phyloP scores from a whole-genome alignment of 345 rosid species.

The Cardamine resedifolia region DNA sequence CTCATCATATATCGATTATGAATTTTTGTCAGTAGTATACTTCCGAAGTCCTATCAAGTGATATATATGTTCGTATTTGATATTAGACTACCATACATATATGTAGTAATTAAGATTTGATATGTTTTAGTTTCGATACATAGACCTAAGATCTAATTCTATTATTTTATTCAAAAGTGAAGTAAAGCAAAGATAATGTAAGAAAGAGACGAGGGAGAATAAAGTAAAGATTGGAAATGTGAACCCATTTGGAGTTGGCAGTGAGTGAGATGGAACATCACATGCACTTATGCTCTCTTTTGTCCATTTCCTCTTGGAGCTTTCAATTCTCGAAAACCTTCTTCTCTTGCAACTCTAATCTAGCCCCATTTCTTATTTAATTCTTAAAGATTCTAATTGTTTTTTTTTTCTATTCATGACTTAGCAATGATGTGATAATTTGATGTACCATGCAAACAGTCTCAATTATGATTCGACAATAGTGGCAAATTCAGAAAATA shows the following conservation, averaged over 20 bases:
- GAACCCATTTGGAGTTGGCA: constrained; percentile 41
- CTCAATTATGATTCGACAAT: constrained; percentile 7
- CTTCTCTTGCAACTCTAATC: constrained; percentile 16
- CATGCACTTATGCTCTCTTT: constrained; percentile 53
- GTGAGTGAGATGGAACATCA: constrained; percentile 46
- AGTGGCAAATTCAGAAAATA: constrained; percentile 9
- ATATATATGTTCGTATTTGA: not conserved
- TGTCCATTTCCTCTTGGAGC: constrained; percentile 73
- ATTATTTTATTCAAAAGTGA: constrained; percentile 17
- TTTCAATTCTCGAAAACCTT: constrained; percentile 45
- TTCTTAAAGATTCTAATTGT: constrained; percentile 10
- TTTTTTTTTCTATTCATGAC: constrained; percentile 31
- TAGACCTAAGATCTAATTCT: constrained; percentile 18
- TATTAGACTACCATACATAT: too few relatives aligned
- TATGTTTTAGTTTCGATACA: constrained; percentile 26
- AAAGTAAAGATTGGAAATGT: constrained; percentile 44
- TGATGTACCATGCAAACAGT: constrained; percentile 17
- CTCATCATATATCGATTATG: not conserved
- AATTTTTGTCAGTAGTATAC: not conserved
- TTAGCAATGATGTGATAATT: constrained; percentile 25
- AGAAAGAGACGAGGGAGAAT: constrained; percentile 40
- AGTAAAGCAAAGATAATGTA: constrained; percentile 33
- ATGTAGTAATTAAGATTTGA: too few relatives aligned
- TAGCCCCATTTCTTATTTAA: constrained; percentile 7
- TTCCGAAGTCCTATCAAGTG: not conserved